Base-by-base conservation (phyloP, 805 yeast species). In the Spathaspora gorwiae region DNA sequence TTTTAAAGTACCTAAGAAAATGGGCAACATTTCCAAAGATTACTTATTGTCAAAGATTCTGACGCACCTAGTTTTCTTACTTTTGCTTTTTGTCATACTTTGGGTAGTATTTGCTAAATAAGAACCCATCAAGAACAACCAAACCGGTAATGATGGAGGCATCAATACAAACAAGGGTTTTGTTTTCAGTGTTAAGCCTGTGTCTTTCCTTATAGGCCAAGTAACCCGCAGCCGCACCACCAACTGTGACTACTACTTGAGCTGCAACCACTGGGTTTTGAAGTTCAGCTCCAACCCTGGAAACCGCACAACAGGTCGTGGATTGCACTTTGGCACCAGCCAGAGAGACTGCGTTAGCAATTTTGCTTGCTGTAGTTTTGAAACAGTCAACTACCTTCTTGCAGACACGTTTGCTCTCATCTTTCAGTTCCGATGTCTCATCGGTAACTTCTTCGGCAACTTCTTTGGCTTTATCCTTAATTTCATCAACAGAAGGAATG, bases 181-280 rank as follows among this genome's bases (percentile, higher is more conserved):
- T 66, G 57, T 77, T 79, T 41, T 64, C 68, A 35, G 64, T 54
- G 44, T 66, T 62, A 55, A 80, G 66, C 67, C 76, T 65, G 52
- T 68, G 60, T 66, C 82, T 73, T 63, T 78, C 78, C 54, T 72
- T 55, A 65, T 75, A 76, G 24, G 76, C 79, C 43, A 66, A 64
- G 51, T 78, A 68, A 26, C 79, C 72, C 3, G 78, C 79, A 26
- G 74, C 65, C 31, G 73, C 57, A 12, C 77, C 76, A 35, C 77
- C 72, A 7, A 73, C 57, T 29, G 79, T 73, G 37, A 79, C 68
- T 13, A 78, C 66, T 2, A 75, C 62, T 60, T 81, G 85, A 30
- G 78, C 61, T 14, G 76, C 64, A 39, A 82, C 84, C 4, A 77
- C 84, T 0, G 87, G 87, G 66, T 82, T 81, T 55, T 79, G 71